A percentile compares a stretch with the other conserved stretches of the same genome.
Conservation (phyloP, 2,329 filamentous ascomycete genomes). For the Aspergillus versicolor region DNA sequence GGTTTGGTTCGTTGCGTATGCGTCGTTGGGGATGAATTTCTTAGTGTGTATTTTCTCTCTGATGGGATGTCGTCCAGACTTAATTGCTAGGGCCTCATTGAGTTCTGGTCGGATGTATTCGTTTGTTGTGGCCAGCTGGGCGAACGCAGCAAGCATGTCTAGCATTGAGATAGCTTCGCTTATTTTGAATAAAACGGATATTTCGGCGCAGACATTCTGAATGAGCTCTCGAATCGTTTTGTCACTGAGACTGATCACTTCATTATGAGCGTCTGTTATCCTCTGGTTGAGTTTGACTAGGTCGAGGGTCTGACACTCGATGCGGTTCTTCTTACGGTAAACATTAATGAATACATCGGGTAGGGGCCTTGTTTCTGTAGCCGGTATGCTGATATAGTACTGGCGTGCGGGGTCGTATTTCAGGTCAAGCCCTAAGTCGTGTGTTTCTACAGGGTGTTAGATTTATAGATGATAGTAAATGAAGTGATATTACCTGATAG, state of each 20-base stretch:
- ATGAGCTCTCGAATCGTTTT: constrained; percentile 71
- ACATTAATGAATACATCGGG: constrained; percentile 76
- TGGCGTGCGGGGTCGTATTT: constrained; percentile 75
- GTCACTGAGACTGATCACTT: constrained; percentile 82
- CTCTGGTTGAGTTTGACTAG: constrained; percentile 78
- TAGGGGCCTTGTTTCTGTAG: constrained; percentile 61
- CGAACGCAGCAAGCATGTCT: constrained; percentile 81
- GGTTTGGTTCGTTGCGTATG: constrained; percentile 75
- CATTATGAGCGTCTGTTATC: constrained; percentile 77
- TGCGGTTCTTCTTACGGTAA: constrained; percentile 66
- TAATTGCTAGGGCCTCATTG: constrained; percentile 67
- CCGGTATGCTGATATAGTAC: constrained; percentile 72
- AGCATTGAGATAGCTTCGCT: constrained; percentile 84
- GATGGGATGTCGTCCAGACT: constrained; percentile 74
- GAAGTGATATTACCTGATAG: constrained; percentile 56
- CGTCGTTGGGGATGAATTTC: constrained; percentile 83
- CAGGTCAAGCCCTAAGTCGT: constrained; percentile 63
- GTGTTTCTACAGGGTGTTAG: constrained; percentile 48
- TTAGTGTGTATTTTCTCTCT: constrained; percentile 68
- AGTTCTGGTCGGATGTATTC: constrained; percentile 71
- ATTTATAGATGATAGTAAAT: neutral
- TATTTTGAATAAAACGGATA: constrained; percentile 74
- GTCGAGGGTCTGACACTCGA: constrained; percentile 85
- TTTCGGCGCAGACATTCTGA: constrained; percentile 66
- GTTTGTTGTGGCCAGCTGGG: constrained; percentile 66